Evolutionary conservation across 2,329 filamentous ascomycete genomes (phyloP).

Genomic region (Xylaria sp.): DNA sequence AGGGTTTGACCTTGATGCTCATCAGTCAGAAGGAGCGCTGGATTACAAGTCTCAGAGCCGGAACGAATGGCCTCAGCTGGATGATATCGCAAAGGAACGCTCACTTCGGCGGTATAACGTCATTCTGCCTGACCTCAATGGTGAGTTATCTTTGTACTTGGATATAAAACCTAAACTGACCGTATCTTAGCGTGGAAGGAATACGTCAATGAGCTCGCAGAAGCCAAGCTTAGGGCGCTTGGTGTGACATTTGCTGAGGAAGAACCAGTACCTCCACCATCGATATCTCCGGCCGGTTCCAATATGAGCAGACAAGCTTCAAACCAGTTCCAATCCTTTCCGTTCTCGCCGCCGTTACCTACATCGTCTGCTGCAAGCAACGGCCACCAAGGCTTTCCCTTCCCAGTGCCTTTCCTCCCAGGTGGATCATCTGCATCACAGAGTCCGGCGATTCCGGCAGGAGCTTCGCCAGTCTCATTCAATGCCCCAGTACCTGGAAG

Average conservation of each 20-base stretch:
- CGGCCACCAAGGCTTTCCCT: slow-evolving; percentile 64
- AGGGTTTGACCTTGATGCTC: slow-evolving; percentile 72
- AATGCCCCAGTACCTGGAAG: slow-evolving; percentile 64
- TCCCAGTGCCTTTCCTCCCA: slow-evolving; percentile 68
- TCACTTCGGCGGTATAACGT: slow-evolving; percentile 66
- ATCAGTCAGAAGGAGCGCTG: slow-evolving; percentile 43
- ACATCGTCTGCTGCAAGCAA: slow-evolving; percentile 81
- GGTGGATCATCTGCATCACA: slow-evolving; percentile 69
- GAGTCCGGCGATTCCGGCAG: slow-evolving; percentile 71
- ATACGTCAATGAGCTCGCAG: slow-evolving; percentile 84
- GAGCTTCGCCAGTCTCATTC: slow-evolving; percentile 79
- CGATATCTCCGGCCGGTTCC: slow-evolving; percentile 73
- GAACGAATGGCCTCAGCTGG: slow-evolving; percentile 71
- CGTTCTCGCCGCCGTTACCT: slow-evolving; percentile 85
- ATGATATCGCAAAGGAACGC: slow-evolving; percentile 68
- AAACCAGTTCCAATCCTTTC: slow-evolving; percentile 77
- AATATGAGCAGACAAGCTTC: slow-evolving; percentile 75
- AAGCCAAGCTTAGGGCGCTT: slow-evolving; percentile 91
- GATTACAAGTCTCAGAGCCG: slow-evolving; percentile 70
- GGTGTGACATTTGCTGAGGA: slow-evolving; percentile 85
- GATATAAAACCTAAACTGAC: slow-evolving; percentile 30
- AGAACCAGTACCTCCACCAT: slow-evolving; percentile 69
- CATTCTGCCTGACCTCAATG: slow-evolving; percentile 74
- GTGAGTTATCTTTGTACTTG: slow-evolving; percentile 50
- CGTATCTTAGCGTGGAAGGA: slow-evolving; percentile 67